phyloP scores from a whole-genome alignment of 140 eudicot genomes.

The Flaveria floridana region DNA sequence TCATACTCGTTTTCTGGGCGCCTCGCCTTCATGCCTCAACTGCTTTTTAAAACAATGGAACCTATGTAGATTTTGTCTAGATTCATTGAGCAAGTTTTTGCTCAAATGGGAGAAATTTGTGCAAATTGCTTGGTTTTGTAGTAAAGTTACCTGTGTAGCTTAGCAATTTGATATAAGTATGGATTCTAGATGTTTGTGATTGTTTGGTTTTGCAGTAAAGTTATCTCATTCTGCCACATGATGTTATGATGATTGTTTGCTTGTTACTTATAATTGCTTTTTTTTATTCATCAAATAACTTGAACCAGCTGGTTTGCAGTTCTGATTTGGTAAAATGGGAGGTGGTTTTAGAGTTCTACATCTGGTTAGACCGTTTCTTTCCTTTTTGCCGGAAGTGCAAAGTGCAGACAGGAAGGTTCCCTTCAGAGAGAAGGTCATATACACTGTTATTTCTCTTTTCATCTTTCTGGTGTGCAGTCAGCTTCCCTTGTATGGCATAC shows the following conservation, averaged over 20 bases:
- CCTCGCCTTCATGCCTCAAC: too few species aligned
- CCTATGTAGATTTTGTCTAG: background rate
- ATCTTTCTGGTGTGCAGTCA: conserved; percentile 38
- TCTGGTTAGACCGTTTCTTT: conserved; percentile 32
- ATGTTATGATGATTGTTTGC: conserved; percentile 7
- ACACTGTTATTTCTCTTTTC: conserved; percentile 36
- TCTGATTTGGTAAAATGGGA: conserved; percentile 29
- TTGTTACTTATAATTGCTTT: conserved; percentile 22
- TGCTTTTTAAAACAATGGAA: too few species aligned
- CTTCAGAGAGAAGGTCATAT: conserved; percentile 34
- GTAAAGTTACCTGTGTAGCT: background rate
- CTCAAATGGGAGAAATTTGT: background rate
- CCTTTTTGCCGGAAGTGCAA: conserved; percentile 35
- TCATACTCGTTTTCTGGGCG: too few species aligned
- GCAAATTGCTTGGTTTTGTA: background rate
- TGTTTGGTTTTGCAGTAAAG: background rate
- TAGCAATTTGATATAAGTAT: background rate
- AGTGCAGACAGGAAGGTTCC: conserved; percentile 38
- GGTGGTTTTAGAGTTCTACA: conserved; percentile 38
- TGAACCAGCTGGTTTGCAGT: conserved; percentile 17
- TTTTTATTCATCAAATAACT: background rate
- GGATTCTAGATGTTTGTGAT: too few species aligned
- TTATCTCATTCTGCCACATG: background rate
- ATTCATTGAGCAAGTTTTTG: background rate
- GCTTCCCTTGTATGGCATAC: conserved; percentile 38